Evolutionary conservation across 345 rosid genomes (phyloP), one percentile per base, ranked within the genome.

Genomic region (Reutealis trisperma): DNA sequence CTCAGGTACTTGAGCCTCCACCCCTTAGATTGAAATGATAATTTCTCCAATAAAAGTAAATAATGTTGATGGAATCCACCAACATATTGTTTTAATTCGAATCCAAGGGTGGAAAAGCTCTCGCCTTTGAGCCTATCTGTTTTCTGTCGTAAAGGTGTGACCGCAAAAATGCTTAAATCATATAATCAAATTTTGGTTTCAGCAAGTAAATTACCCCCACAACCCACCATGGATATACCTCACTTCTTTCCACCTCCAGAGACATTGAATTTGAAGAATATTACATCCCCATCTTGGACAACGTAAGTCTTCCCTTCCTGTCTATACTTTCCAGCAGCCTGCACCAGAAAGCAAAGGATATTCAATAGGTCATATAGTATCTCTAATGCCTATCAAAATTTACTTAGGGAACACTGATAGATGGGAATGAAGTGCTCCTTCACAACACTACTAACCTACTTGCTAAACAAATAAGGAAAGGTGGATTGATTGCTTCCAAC

Each of bases 181-280:
- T 22, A 14, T 21, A 41, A 24, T 24, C 65, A 19, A 44, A 16
- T 49, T 22, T 32, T 30, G 24, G 27, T 59, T 19, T 55, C 1
- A 47, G 13, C 2, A 9, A 47, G 19, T 30, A 62, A 61, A 45
- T 44, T 25, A 42, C 41, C 61, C 49, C 62, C 37, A 24, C 22
- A 3, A 67, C 74, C 19, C 21, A 44, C 59, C 25, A 2, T 27
- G 37, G 22, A 16, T 34, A 32, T 32, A 25, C 47, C 85, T 91
- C 93, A 92, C 87, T 96, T 96, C 92, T 96, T 96, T 57, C 99
- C 99, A 63, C 97, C 98, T 16, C 98, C 92, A 1, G 98, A 94
- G 54, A 94, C 98, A 58, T 96, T 96, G 83, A 96, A 96, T 91
- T 96, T 96, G 90, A 96, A 96, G 84, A 90, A 92, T 78, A 96